Base-by-base conservation (phyloP, 805 yeast species). In the Ogataea sp. region DNA sequence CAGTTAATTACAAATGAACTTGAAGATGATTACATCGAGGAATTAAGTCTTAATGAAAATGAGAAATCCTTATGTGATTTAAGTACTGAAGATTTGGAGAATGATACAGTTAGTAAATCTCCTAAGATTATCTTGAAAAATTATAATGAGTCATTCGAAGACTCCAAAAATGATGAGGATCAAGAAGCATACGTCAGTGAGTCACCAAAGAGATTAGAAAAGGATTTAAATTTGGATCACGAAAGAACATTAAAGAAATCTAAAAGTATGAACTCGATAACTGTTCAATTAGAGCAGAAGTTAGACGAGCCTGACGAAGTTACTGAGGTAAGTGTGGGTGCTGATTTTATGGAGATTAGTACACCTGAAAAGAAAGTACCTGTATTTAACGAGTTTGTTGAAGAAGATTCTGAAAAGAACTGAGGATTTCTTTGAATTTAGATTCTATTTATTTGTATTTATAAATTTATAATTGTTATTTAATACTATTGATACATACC, bases 151-250 rank as follows among this genome's bases (percentile, higher is more conserved):
- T 30, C 33, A 17, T n/a, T 30, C 9, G 33, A 30, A 17, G 33
- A 30, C 16, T 30, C 33, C 13, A n/a, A n/a, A n/a, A n/a, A n/a
- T n/a, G n/a, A n/a, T n/a, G n/a, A n/a, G n/a, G n/a, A n/a, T n/a
- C n/a, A n/a, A n/a, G n/a, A n/a, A n/a, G 6, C 17, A 26, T 13
- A 3, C 18, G 16, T 7, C 4, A 16, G 13, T 14, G 40, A 38
- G 11, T 50, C 51, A 4, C 53, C 55, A 6, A 50, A 50, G 36
- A 42, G 55, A 20, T 18, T 41, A 9, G 25, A 25, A 8, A 37
- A 20, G 2, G 18, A 16, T n/a, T n/a, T n/a, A 3, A 34, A 33
- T 4, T 32, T 17, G 7, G 50, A 47, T 18, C 43, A 41, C 2
- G 47, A 39, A 15, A 40, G 49, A 17, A n/a, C 37, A 13, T 31